Percentiles rank a stretch among this genome's conserved stretches.
Conservation (phyloP, 2,329 filamentous ascomycete species). For the Aspergillus tanneri region DNA sequence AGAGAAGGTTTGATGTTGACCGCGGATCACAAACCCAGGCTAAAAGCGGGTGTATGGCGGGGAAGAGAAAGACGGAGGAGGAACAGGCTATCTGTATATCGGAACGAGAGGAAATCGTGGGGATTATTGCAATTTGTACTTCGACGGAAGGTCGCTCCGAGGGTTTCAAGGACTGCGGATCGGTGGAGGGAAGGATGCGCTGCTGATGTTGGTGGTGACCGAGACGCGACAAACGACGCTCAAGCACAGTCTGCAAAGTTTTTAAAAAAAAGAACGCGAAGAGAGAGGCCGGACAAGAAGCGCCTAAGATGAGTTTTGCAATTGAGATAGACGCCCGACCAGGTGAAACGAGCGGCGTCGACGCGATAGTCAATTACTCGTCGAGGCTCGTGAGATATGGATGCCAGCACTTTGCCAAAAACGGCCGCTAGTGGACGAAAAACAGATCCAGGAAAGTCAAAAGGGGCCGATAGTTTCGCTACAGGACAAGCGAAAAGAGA, state of each 20-base stretch:
- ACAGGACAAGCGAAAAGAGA: neutral
- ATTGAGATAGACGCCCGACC: neutral
- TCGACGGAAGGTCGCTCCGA: neutral
- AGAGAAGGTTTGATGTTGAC: neutral
- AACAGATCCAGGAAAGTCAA: neutral
- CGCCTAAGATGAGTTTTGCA: neutral
- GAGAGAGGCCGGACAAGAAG: constrained; percentile 1
- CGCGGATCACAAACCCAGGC: neutral
- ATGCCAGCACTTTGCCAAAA: neutral
- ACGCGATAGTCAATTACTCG: neutral
- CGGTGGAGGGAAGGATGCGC: neutral
- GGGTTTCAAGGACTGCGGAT: neutral
- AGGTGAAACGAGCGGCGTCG: neutral
- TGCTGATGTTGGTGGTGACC: neutral
- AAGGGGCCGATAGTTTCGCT: neutral
- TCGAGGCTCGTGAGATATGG: neutral
- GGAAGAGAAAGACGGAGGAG: neutral
- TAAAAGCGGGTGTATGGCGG: neutral
- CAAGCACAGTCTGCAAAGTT: neutral
- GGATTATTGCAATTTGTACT: neutral
- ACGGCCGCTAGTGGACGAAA: neutral
- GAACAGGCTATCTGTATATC: neutral
- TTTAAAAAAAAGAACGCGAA: neutral
- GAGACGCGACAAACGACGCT: neutral
- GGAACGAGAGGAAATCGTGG: neutral